These are phyloP conservation scores for Candida xyloterini DNA, from an alignment of 805 yeast genomes.

Conservation along the genomic window DNA sequence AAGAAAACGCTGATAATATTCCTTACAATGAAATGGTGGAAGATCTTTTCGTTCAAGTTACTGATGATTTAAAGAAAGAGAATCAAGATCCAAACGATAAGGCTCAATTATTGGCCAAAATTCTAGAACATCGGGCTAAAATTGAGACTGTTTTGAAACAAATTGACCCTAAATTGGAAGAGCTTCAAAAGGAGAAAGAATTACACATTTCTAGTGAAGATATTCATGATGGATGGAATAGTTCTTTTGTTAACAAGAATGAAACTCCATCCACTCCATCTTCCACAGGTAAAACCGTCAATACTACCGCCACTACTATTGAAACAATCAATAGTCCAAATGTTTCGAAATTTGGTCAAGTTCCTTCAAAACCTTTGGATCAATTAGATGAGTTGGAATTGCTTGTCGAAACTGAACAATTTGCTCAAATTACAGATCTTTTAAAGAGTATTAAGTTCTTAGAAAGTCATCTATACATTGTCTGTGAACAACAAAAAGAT, in stretches of 20 bases:
- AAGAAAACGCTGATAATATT: conserved; percentile 43
- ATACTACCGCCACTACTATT: conserved; percentile 23
- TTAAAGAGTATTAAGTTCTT: conserved; percentile 51
- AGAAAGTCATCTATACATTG: conserved; percentile 60
- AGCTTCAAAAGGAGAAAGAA: conserved; percentile 66
- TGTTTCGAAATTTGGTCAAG: conserved; percentile 5
- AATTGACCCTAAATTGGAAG: conserved; percentile 63
- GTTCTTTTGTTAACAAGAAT: conserved; percentile 67
- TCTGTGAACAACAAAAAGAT: conserved; percentile 84
- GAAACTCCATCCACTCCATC: conserved; percentile 20
- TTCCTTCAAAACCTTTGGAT: conserved; percentile 33
- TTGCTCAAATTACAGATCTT: conserved; percentile 58
- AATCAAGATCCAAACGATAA: conserved; percentile 44
- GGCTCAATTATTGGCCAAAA: conserved; percentile 37
- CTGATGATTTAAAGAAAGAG: conserved; percentile 51
- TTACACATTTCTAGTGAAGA: conserved; percentile 85
- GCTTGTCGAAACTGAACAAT: conserved; percentile 61
- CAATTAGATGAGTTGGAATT: conserved; percentile 50
- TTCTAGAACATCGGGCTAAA: conserved; percentile 63
- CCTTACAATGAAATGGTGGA: conserved; percentile 91
- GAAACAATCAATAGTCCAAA: conserved; percentile 31
- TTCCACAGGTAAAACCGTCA: conserved; percentile 17
- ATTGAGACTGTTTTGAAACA: conserved; percentile 63
- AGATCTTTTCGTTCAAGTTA: conserved; percentile 77
- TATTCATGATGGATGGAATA: conserved; percentile 87